Base-by-base conservation (phyloP, 306 rosid genomes). In the Medicago ruthenica region DNA sequence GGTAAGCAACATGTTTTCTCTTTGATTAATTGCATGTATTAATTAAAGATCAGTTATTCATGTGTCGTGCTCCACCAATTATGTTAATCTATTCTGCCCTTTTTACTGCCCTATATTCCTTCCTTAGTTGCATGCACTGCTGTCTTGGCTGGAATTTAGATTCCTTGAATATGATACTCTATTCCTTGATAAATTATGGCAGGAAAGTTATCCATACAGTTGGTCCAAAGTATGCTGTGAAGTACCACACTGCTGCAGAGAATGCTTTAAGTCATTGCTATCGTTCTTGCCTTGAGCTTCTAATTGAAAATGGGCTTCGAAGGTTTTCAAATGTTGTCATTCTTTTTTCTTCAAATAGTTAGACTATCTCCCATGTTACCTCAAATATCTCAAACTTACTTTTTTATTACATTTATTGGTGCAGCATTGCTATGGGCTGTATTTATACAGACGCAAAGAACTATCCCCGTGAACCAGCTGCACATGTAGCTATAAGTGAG, bases 391-490 rank as follows among this genome's bases (percentile, higher is more conserved):
- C 77, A 69, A 68, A 45, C 71, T 87, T 78, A 74, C 2, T 8
- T 68, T 68, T 45, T 77, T 48, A 77, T 15, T n/a, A 39, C 59
- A 70, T 72, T 39, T 70, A 31, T 71, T 41, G 37, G 73, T 89
- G 89, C 89, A 95, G 99, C 85, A 95, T 95, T 85, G 99, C 99
- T 69, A 87, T 76, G 85, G 97, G 96, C 16, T 92, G 99, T 80
- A 95, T 92, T 77, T 95, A 95, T 81, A 84, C 97, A 8, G 99
- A 95, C 71, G 81, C 90, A 76, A 95, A 95, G 86, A 95, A 88
- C 81, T 95, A 95, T 86, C 97, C 99, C 69, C 97, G 99, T 75
- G 99, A 95, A 82, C 97, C 99, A 74, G 99, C 99, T 75, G 97
- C 99, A 11, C 99, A 95, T 84, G 99, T 95, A 59, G 90, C 99